Evolutionary conservation across 2,329 filamentous ascomycete genomes (phyloP).

Genomic region (Thelonectria blattea): DNA sequence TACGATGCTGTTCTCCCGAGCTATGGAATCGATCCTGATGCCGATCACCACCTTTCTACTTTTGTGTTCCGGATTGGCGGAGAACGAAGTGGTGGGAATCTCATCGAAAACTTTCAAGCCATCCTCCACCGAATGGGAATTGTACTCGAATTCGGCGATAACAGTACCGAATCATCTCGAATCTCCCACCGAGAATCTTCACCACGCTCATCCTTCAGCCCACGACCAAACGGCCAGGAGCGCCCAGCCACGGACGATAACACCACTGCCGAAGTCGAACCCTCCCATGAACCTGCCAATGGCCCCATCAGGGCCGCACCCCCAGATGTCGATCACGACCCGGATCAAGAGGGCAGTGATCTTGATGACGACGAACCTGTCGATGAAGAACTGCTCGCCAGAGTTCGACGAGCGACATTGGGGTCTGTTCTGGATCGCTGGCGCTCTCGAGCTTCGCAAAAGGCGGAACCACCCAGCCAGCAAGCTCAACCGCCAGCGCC

Average conservation of each 20-base stretch:
- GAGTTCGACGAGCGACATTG: constrained; percentile 29
- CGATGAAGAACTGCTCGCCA: constrained; percentile 23
- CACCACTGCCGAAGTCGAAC: constrained; percentile 10
- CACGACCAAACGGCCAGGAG: constrained; percentile 19
- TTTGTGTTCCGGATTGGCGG: constrained; percentile 82
- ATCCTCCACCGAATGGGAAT: constrained; percentile 75
- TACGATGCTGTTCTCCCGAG: constrained; percentile 78
- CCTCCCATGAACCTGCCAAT: constrained; percentile 6
- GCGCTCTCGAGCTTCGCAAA: constrained; percentile 31
- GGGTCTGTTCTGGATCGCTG: constrained; percentile 34
- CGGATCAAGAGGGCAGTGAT: constrained; percentile 12
- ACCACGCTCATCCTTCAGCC: constrained; percentile 31
- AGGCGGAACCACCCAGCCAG: constrained; percentile 18
- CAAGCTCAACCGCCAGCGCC: constrained; percentile 20
- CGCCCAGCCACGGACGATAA: constrained; percentile 12
- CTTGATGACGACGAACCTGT: constrained; percentile 13
- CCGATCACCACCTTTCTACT: constrained; percentile 77
- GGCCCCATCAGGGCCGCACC: constrained; percentile 9
- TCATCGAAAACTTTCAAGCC: constrained; percentile 73
- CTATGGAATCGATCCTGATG: constrained; percentile 72
- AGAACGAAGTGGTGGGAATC: constrained; percentile 59
- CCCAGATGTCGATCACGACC: not conserved
- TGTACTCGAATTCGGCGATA: constrained; percentile 65
- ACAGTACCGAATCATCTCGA: constrained; percentile 35
- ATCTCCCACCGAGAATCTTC: constrained; percentile 34